These are phyloP conservation scores for Ensete ventricosum DNA, from an alignment of 176 grass and related monocot species.

Conservation along the genomic window DNA sequence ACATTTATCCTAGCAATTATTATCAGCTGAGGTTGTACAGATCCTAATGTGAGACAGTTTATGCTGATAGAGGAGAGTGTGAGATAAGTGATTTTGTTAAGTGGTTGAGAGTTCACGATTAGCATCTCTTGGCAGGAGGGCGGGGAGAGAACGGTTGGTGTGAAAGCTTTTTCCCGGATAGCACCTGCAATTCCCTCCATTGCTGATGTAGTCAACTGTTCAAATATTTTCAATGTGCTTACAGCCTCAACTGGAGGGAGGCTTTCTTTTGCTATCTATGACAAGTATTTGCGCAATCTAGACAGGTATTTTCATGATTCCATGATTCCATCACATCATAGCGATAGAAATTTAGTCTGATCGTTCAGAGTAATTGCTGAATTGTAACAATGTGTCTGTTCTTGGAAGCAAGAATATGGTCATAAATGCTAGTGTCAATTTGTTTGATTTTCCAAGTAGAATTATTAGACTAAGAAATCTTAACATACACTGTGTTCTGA, in stretches of 20 bases:
- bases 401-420: neutral
- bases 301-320: constrained; percentile 41
- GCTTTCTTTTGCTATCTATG: constrained; percentile 78
- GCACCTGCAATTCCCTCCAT: constrained; percentile 82
- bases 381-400: neutral
- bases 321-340: too few relatives aligned
- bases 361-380: neutral
- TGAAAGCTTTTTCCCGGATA: constrained; percentile 85
- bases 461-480: neutral
- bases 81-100: neutral
- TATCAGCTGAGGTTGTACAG: neutral
- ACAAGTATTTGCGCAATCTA: constrained; percentile 74
- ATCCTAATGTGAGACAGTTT: neutral
- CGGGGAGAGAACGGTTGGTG: constrained; percentile 60
- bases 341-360: neutral
- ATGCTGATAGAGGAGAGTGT: neutral
- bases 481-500: neutral
- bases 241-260: constrained; percentile 59
- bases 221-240: constrained; percentile 78
- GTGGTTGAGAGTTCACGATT: neutral
- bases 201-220: constrained; percentile 74
- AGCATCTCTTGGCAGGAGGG: constrained; percentile 41
- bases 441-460: neutral
- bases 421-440: neutral
- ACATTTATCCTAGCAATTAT: neutral